Conservation (phyloP, 768 basidiomycete species). For the Macrolepiota fuliginosa region DNA sequence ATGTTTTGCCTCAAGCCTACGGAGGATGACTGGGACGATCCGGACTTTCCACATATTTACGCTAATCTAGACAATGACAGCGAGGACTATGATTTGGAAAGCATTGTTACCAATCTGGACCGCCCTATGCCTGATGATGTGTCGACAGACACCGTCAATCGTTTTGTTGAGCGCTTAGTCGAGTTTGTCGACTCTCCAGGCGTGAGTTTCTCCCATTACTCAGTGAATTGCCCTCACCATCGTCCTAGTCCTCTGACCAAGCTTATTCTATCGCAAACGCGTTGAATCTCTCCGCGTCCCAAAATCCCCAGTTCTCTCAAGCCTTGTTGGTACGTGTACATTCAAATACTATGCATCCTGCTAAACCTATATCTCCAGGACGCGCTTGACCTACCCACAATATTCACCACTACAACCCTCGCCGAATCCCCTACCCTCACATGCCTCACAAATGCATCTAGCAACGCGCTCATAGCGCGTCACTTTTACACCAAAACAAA, state of each 20-base stretch:
- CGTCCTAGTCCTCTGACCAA: conserved; percentile 47
- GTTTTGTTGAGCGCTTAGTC: conserved; percentile 55
- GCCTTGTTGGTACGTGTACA: conserved; percentile 35
- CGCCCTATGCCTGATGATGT: conserved; percentile 61
- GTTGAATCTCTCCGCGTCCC: conserved; percentile 63
- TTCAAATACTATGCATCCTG: not conserved
- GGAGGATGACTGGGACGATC: conserved; percentile 78
- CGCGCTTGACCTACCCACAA: conserved; percentile 47
- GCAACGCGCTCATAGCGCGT: conserved; percentile 64
- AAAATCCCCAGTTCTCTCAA: conserved; percentile 58
- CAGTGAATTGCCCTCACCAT: not conserved
- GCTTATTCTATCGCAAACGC: conserved; percentile 61
- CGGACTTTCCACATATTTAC: conserved; percentile 69
- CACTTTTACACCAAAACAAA: conserved; percentile 39
- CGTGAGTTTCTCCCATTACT: not conserved
- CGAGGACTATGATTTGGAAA: conserved; percentile 55
- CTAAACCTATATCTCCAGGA: conserved; percentile 34
- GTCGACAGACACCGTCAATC: conserved; percentile 44
- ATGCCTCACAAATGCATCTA: conserved; percentile 59
- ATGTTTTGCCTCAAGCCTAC: conserved; percentile 80
- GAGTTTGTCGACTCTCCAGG: conserved; percentile 60
- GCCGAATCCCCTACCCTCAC: conserved; percentile 50
- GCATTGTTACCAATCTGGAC: conserved; percentile 48
- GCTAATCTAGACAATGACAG: conserved; percentile 54
- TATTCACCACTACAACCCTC: conserved; percentile 54